Percentiles rank a stretch among this genome's conserved stretches.
These are phyloP conservation scores for Wilcoxina mikolae DNA, from an alignment of 495 filamentous ascomycete species.

Conservation along the genomic window DNA sequence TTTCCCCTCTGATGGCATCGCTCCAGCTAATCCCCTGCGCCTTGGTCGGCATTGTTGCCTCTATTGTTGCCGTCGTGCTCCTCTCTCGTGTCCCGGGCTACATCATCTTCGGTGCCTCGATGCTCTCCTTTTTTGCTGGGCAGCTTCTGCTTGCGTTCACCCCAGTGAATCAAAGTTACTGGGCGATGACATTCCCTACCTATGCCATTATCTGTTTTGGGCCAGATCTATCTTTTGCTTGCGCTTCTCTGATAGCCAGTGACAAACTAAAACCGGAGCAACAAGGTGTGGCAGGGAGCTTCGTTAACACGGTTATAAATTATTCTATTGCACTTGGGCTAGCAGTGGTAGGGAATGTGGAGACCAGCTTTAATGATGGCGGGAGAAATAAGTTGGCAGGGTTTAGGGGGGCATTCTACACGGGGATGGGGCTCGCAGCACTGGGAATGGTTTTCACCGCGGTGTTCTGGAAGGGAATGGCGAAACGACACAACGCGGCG, in stretches of 20 bases:
- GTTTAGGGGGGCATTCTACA: slow-evolving; percentile 43
- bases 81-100: slow-evolving; percentile 38
- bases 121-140: slow-evolving; percentile 29
- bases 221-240: slow-evolving; percentile 49
- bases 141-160: slow-evolving; percentile 34
- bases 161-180: slow-evolving; percentile 40
- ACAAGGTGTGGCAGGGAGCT: slow-evolving; percentile 48
- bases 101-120: slow-evolving; percentile 38
- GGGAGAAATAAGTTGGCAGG: slow-evolving; percentile 37
- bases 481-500: slow-evolving; percentile 9
- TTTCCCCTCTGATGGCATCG: slow-evolving; percentile 35
- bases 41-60: slow-evolving; percentile 38
- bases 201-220: slow-evolving; percentile 44
- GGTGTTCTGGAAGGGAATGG: slow-evolving; percentile 23
- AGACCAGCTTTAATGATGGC: slow-evolving; percentile 37
- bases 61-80: slow-evolving; percentile 41
- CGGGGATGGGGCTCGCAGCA: slow-evolving; percentile 40
- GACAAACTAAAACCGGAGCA: slow-evolving; percentile 43
- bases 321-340: slow-evolving; percentile 53
- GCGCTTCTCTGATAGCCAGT: slow-evolving; percentile 44
- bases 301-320: slow-evolving; percentile 52
- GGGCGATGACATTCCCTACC: slow-evolving; percentile 44
- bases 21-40: slow-evolving; percentile 36
- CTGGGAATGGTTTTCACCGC: slow-evolving; percentile 34
- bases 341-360: slow-evolving; percentile 50